phyloP scores from a whole-genome alignment of 495 filamentous ascomycete species.

The Paragyromitra xinjiangensis region DNA sequence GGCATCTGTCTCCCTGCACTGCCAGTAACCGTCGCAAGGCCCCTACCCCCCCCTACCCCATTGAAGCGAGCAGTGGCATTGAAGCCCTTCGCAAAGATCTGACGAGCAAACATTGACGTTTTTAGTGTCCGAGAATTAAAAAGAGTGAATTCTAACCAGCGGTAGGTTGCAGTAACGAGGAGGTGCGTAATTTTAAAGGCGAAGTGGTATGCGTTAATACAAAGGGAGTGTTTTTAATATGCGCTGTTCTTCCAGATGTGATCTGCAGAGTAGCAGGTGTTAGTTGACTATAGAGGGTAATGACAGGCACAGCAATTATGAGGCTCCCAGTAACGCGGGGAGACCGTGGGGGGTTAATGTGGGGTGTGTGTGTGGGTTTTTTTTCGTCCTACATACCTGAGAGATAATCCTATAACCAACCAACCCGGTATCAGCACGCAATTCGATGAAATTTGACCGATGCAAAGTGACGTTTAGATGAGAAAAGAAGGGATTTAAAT shows the following conservation, averaged over 20 bases:
- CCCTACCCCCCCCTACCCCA: slow-evolving; percentile 65
- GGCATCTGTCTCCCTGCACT: slow-evolving; percentile 70
- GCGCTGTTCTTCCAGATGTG: slow-evolving; percentile 97
- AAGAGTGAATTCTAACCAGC: slow-evolving; percentile 40
- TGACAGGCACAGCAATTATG: slow-evolving; percentile 5
- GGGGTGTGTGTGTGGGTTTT: slow-evolving; percentile 7
- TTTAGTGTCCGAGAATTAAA: slow-evolving; percentile 30
- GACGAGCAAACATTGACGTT: slow-evolving; percentile 60
- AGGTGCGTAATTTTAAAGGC: slow-evolving; percentile 57
- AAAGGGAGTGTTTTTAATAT: slow-evolving; percentile 67
- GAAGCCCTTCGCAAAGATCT: slow-evolving; percentile 65
- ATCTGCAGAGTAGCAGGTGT: slow-evolving; percentile 65
- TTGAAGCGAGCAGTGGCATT: slow-evolving; percentile 53
- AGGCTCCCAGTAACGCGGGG: slow-evolving; percentile 55
- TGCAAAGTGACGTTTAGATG: background rate
- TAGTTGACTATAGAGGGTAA: background rate
- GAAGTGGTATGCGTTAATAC: slow-evolving; percentile 36
- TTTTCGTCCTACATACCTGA: slow-evolving; percentile 71
- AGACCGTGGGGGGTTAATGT: slow-evolving; percentile 32
- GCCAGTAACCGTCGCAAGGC: slow-evolving; percentile 75
- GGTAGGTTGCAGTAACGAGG: slow-evolving; percentile 46
- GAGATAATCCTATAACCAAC: slow-evolving; percentile 80
- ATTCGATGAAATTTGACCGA: slow-evolving; percentile 7
- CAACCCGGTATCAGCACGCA: slow-evolving; percentile 35
- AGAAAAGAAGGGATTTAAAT: background rate